A percentile compares a stretch with the other conserved stretches of the same genome.
phyloP scores from a whole-genome alignment of 805 yeast species.

The Ogataea ganodermae region DNA sequence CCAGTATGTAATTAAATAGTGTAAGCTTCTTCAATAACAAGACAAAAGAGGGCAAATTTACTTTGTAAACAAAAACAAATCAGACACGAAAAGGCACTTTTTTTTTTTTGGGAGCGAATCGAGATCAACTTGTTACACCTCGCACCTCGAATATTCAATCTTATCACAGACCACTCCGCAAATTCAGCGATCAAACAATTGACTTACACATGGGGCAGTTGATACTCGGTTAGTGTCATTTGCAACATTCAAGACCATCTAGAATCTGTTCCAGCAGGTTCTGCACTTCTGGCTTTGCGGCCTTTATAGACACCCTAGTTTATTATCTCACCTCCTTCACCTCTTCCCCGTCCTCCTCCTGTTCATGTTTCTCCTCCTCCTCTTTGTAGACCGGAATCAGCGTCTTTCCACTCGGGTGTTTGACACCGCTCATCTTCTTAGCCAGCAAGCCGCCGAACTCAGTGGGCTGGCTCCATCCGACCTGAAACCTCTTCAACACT shows the following conservation, averaged over 20 bases:
- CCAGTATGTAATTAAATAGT: neutral
- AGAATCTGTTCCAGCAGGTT: too few species aligned
- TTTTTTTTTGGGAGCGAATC: neutral
- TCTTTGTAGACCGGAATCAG: conserved; percentile 52
- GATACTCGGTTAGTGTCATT: too few species aligned
- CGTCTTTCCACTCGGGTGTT: conserved; percentile 52
- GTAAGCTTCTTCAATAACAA: neutral
- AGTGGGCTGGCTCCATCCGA: conserved; percentile 77
- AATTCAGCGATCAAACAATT: too few species aligned
- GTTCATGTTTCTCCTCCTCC: too few species aligned
- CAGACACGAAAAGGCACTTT: conserved; percentile 5
- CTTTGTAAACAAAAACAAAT: conserved; percentile 7
- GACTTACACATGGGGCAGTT: too few species aligned
- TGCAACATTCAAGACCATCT: too few species aligned
- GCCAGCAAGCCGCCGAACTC: conserved; percentile 65
- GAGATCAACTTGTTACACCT: neutral
- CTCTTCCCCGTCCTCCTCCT: conserved; percentile 21
- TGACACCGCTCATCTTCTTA: conserved; percentile 52
- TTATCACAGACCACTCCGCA: neutral
- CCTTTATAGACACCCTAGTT: neutral
- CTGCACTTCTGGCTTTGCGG: too few species aligned
- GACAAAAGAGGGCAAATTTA: conserved; percentile 6
- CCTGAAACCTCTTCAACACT: conserved; percentile 39
- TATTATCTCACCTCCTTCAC: neutral
- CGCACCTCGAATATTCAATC: neutral